Conservation (phyloP, 495 filamentous ascomycete species). For the Trichoderma asperelloides region DNA sequence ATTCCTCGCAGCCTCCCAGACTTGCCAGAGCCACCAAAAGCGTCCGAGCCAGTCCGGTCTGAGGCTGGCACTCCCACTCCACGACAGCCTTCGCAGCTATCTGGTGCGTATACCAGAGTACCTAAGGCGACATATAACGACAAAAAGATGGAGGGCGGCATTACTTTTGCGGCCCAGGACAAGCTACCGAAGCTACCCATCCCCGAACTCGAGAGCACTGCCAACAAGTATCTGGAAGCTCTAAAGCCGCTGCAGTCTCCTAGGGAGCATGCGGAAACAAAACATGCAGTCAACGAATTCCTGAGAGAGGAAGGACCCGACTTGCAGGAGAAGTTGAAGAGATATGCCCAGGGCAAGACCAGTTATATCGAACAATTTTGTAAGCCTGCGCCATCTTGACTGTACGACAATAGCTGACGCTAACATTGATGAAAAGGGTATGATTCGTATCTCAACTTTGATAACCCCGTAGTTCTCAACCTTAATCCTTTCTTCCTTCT, state of each 20-base stretch:
- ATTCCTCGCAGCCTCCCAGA: slow-evolving; percentile 23
- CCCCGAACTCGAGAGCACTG: slow-evolving; percentile 77
- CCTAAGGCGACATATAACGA: slow-evolving; percentile 29
- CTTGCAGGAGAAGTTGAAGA: slow-evolving; percentile 81
- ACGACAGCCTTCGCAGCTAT: neutral
- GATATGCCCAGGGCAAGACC: slow-evolving; percentile 84
- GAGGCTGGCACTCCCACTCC: neutral
- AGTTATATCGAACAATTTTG: slow-evolving; percentile 99
- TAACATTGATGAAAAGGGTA: slow-evolving; percentile 58
- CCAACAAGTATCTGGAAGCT: slow-evolving; percentile 70
- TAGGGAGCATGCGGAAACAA: slow-evolving; percentile 78
- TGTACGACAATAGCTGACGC: neutral
- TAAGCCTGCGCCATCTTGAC: slow-evolving; percentile 39
- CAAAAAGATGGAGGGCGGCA: slow-evolving; percentile 45
- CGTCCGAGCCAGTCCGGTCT: slow-evolving; percentile 14
- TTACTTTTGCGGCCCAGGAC: slow-evolving; percentile 86
- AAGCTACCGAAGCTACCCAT: slow-evolving; percentile 87
- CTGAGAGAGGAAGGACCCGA: slow-evolving; percentile 73
- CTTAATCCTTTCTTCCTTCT: slow-evolving; percentile 96
- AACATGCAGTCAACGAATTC: slow-evolving; percentile 75
- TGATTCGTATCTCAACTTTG: slow-evolving; percentile 95
- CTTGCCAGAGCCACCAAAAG: slow-evolving; percentile 20
- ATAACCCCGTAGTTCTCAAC: slow-evolving; percentile 96
- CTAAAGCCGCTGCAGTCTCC: slow-evolving; percentile 71
- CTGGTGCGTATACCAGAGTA: slow-evolving; percentile 14